Evolutionary conservation across 108 stramenopile genomes (phyloP), one percentile per base, ranked within the genome.

Genomic region (Nitzschia putrida): DNA sequence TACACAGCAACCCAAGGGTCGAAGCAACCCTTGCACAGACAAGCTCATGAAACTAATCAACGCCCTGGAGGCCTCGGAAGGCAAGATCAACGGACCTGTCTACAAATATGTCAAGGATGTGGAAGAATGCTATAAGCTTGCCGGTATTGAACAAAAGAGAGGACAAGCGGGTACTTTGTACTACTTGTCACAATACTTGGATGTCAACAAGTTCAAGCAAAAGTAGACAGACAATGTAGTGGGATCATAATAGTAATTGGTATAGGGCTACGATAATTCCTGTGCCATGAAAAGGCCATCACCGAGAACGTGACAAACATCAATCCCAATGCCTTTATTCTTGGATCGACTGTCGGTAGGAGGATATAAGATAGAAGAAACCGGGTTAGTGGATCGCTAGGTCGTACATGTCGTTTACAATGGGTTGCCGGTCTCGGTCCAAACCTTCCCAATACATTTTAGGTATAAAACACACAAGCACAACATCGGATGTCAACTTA

Each of bases 251-350:
- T 57, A n/a, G 11, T 20, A 21, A 41, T 34, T 34, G 29, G 29
- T 34, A 34, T 34, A 34, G 29, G 29, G 26, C 38, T 56, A 49
- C 68, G 71, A 80, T 68, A 95, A 86, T 44, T 88, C 88, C 52
- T 86, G 79, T 10, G 88, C 81, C 53, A 83, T 73, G 73, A 76
- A 95, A 23, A 95, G 68, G 23, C 95, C 98, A 84, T 99, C 98
- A 23, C 94, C 94, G 26, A 99, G 71, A 81, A 75, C 89, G 71
- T 99, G 98, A 55, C 85, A 56, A 26, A 91, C 79, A 18, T 97
- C 95, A 71, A 97, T 92, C 29, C 91, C 96, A 39, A 83, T 86
- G 20, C 98, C 98, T 76, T 97, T 98, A 73, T 97, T 97, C 73
- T 82, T 87, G 52, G 73, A 51, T 55, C 87, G 82, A 20, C 86